Evolutionary conservation across 2,329 filamentous ascomycete species (phyloP), one percentile per base, ranked within the genome.

Genomic region (Penicillium sp.): DNA sequence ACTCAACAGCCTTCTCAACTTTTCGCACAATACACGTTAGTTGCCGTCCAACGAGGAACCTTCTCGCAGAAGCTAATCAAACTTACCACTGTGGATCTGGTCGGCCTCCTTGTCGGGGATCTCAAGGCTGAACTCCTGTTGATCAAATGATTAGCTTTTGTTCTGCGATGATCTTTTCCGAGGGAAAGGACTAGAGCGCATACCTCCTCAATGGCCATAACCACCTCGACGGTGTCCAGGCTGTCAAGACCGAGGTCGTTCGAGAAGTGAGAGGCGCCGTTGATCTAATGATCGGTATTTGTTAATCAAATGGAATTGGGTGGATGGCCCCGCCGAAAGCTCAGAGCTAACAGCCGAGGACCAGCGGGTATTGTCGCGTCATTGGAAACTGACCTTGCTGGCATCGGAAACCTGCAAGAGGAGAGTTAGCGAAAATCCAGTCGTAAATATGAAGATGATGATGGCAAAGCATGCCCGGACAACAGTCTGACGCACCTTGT

Each of bases 161-260:
- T 54, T 39, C 10, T 43, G 24, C 2, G 28, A n/a, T 18, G 44
- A 43, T 46, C 13, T 56, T 51, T 52, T 29, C 44, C 56, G 47
- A 59, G 51, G 47, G 33, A 56, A 52, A 59, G 47, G 41, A 42
- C 34, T 38, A 1, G 29, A 26, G 38, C 43, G 51, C 65, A 61
- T 77, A 91, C 88, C 86, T 99, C 94, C 84, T 99, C 94, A 78
- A 99, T 97, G 63, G 94, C 94, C 94, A 99, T 99, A 68, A 99
- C 94, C 64, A 99, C 94, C 83, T 99, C 94, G 60, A 99, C 94
- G 60, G 94, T 96, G 76, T 99, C 94, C 76, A 99, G 84, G 79
- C 89, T 95, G 81, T 99, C 94, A 69, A 99, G 82, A 62, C 92
- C 94, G 60, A 99, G 88, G 78, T 99, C 93, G 76, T 96, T 97